Evolutionary conservation across 257 asterid species (phyloP).

Genomic region (Solanum medicagineum): DNA sequence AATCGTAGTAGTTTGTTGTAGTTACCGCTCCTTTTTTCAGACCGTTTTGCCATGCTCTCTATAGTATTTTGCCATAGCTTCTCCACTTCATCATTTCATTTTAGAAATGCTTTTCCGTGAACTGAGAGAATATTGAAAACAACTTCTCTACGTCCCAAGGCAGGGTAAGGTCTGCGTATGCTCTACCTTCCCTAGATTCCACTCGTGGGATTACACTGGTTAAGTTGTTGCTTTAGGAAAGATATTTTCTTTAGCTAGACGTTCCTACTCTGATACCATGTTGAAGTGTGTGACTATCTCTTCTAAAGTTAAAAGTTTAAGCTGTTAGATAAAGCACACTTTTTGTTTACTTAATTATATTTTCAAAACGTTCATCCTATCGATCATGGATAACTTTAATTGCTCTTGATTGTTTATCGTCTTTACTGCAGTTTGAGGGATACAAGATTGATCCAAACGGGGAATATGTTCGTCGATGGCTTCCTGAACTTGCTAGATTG

Average conservation of each 20-base stretch:
- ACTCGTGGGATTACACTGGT: not conserved
- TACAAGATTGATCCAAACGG: slow-evolving; percentile 82
- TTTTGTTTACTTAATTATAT: not conserved
- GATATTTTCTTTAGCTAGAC: not conserved
- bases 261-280: not conserved
- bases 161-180: not conserved
- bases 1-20: not conserved
- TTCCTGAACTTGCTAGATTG: slow-evolving; percentile 76
- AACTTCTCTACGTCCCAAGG: not conserved
- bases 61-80: not conserved
- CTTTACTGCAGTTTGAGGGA: slow-evolving; percentile 57
- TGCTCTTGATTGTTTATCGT: not conserved
- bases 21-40: not conserved
- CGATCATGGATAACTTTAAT: not conserved
- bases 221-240: not conserved
- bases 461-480: slow-evolving; percentile 93
- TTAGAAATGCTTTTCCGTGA: not conserved
- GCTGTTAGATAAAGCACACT: not conserved
- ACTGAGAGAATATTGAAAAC: not conserved
- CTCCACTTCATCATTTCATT: not conserved
- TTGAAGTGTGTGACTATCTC: not conserved
- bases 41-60: not conserved
- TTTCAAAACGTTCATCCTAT: not conserved
- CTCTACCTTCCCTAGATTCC: not conserved
- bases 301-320: not conserved